Percentiles rank a stretch among this genome's conserved stretches.
These are phyloP conservation scores for Ceratocystis smalleyi DNA, from an alignment of 2,329 filamentous ascomycete genomes.

Conservation along the genomic window DNA sequence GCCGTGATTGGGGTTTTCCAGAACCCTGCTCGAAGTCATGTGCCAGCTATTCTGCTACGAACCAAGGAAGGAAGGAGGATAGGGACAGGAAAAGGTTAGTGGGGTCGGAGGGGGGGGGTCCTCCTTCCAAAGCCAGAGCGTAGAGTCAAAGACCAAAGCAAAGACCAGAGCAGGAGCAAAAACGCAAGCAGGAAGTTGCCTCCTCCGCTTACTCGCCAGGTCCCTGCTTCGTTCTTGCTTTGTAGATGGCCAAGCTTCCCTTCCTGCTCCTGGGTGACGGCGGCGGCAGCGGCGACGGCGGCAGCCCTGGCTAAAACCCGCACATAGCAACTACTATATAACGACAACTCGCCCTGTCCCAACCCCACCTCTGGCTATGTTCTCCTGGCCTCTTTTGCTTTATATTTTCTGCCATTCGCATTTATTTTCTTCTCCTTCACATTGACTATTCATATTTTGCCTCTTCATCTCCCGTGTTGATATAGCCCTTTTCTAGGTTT, in stretches of 20 bases:
- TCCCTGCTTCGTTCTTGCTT: neutral
- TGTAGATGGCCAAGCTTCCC: neutral
- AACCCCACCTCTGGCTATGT: neutral
- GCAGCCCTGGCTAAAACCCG: neutral
- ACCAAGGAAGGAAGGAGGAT: neutral
- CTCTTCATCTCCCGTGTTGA: neutral
- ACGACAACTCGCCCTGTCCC: neutral
- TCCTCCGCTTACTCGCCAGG: neutral
- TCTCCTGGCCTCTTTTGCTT: neutral
- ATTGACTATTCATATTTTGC: neutral
- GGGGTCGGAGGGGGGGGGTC: neutral
- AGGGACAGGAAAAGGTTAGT: neutral
- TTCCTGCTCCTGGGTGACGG: neutral
- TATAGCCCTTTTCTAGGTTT: neutral
- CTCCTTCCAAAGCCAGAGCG: neutral
- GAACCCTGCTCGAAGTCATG: neutral
- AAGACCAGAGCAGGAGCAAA: neutral
- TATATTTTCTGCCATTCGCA: neutral
- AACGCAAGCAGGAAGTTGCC: neutral
- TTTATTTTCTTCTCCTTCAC: neutral
- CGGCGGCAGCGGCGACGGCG: neutral
- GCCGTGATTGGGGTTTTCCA: neutral
- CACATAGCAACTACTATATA: neutral
- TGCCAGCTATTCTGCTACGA: neutral
- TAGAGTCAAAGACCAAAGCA: neutral